Evolutionary conservation across 805 yeast species (phyloP).

Genomic region (Sungouiozyma ichnusensis): DNA sequence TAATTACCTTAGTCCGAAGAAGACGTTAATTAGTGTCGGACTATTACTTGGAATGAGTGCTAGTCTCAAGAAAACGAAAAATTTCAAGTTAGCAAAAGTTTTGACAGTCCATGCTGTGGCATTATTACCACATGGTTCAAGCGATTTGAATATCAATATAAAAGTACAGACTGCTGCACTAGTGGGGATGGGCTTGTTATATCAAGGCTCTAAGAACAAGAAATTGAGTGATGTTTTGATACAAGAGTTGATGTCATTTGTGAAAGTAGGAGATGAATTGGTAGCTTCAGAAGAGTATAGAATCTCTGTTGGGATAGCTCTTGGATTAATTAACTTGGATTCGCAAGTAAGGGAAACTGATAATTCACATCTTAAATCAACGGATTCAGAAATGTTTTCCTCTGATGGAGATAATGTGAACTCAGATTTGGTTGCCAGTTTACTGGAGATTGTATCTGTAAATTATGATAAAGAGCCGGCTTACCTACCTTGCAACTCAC

Average conservation of each 20-base stretch:
- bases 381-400: neutral
- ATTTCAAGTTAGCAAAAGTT: slow-evolving; percentile 78
- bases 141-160: slow-evolving; percentile 72
- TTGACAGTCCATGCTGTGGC: slow-evolving; percentile 90
- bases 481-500: slow-evolving; percentile 30
- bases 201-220: slow-evolving; percentile 67
- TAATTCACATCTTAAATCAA: neutral
- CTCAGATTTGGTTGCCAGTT: slow-evolving; percentile 1
- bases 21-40: slow-evolving; percentile 75
- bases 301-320: slow-evolving; percentile 76
- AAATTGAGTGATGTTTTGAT: slow-evolving; percentile 74
- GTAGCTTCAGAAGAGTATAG: slow-evolving; percentile 70
- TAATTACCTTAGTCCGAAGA: slow-evolving; percentile 85
- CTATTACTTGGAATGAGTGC: slow-evolving; percentile 88
- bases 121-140: slow-evolving; percentile 80
- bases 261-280: slow-evolving; percentile 44
- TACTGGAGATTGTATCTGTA: slow-evolving; percentile 13
- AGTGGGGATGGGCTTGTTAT: slow-evolving; percentile 80
- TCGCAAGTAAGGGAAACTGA: neutral
- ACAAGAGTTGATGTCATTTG: slow-evolving; percentile 46
- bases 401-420: neutral
- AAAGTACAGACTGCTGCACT: slow-evolving; percentile 87
- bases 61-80: slow-evolving; percentile 72
- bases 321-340: slow-evolving; percentile 73
- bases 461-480: slow-evolving; percentile 18